These are phyloP conservation scores for Suillus subaureus DNA, from an alignment of 768 basidiomycete species.

Conservation along the genomic window DNA sequence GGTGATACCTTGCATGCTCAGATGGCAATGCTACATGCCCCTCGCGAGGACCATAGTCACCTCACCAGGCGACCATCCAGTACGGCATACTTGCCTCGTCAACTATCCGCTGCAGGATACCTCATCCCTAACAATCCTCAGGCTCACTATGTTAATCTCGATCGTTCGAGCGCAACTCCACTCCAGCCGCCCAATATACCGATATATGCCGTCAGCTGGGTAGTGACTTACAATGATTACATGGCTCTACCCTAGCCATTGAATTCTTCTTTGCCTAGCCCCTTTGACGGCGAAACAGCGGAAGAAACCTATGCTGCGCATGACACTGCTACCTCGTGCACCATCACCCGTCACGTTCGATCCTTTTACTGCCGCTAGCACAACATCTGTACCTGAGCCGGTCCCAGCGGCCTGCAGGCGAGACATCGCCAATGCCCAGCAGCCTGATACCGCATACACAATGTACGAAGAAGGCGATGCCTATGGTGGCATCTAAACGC, in stretches of 20 bases:
- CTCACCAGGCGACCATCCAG: slow-evolving; percentile 24
- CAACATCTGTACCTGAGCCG: no score
- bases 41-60: slow-evolving; percentile 30
- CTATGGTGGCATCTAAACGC: slow-evolving; percentile 63
- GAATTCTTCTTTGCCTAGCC: slow-evolving; percentile 25
- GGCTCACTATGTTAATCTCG: slow-evolving; percentile 63
- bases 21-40: slow-evolving; percentile 21
- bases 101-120: slow-evolving; percentile 18
- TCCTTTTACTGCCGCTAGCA: no score
- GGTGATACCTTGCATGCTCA: slow-evolving; percentile 23
- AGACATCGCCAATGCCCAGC: slow-evolving; percentile 15
- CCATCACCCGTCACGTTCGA: slow-evolving; percentile 35
- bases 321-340: slow-evolving; percentile 19
- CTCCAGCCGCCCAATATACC: slow-evolving; percentile 76
- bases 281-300: slow-evolving; percentile 27
- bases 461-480: slow-evolving; percentile 67
- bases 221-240: slow-evolving; percentile 21
- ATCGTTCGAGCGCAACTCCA: slow-evolving; percentile 69
- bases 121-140: slow-evolving; percentile 22
- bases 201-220: slow-evolving; percentile 66
- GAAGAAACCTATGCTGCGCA: neutral
- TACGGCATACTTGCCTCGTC: slow-evolving; percentile 22
- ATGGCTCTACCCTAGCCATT: slow-evolving; percentile 24
- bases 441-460: slow-evolving; percentile 52
- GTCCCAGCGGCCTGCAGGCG: no score